Conservation (phyloP, 2,329 filamentous ascomycete genomes). For the Xylariaceae sp. region DNA sequence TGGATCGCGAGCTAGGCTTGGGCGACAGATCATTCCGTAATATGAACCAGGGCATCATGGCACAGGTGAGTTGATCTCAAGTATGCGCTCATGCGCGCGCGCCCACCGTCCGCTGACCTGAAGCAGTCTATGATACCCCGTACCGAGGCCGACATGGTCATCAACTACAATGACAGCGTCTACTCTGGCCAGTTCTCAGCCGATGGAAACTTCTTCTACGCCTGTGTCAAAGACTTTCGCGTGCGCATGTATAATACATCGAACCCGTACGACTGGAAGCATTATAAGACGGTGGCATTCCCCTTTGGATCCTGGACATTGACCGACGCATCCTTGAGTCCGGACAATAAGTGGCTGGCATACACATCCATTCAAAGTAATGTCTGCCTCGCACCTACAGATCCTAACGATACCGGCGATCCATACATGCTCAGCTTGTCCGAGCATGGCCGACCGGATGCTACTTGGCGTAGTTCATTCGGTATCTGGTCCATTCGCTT, state of each 20-base stretch:
- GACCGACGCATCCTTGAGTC: constrained; percentile 85
- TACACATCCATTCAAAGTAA: constrained; percentile 83
- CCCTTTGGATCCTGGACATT: constrained; percentile 92
- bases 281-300: constrained; percentile 86
- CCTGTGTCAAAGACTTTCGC: constrained; percentile 84
- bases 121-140: constrained; percentile 68
- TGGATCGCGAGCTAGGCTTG: constrained; percentile 78
- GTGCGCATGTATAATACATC: constrained; percentile 97
- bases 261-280: constrained; percentile 90
- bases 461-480: constrained; percentile 39
- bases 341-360: constrained; percentile 85
- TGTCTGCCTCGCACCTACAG: constrained; percentile 82
- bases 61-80: constrained; percentile 47
- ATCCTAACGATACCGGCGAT: constrained; percentile 74
- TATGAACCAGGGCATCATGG: constrained; percentile 60
- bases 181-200: constrained; percentile 97
- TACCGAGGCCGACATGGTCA: constrained; percentile 73
- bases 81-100: background rate
- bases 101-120: constrained; percentile 15
- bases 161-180: constrained; percentile 79
- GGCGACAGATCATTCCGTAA: constrained; percentile 54
- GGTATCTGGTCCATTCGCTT: constrained; percentile 89
- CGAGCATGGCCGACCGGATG: constrained; percentile 33
- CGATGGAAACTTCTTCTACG: constrained; percentile 96
- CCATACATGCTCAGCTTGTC: constrained; percentile 74